Evolutionary conservation across 495 filamentous ascomycete genomes (phyloP), one percentile per base, ranked within the genome.

Genomic region (Trichoderma gamsii): DNA sequence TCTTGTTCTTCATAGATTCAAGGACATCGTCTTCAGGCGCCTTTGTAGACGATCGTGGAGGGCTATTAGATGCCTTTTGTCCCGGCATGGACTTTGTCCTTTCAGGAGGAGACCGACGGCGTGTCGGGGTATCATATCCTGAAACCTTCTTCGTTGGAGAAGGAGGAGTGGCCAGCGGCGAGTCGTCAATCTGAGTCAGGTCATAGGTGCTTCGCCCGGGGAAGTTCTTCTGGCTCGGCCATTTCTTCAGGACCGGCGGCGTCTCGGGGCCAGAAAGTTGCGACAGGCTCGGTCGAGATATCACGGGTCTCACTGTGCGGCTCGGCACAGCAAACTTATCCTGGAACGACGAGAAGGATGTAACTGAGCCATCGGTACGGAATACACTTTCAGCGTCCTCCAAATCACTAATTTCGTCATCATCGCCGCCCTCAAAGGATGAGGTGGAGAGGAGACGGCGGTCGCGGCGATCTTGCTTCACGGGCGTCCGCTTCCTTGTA

Each of bases 21-120:
- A 90, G 73, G 64, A 89, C 85, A 46, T 83, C 77, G 44, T 85
- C 81, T 9, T 81, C 84, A 29, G 86, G 73, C 46, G 80, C 77
- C 25, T 82, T 78, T 3, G 80, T 79, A n/a, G 81, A 81, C 7
- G 82, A 70, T 13, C 11, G 56, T 32, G 23, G 56, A 12, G 56
- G 56, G 56, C 56, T 61, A 18, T 61, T 11, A 4, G 56, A 4
- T 21, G 25, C 25, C 4, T 61, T 61, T 15, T 61, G 23, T 18
- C 56, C 29, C 11, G 56, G 4, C 9, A 15, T 21, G 11, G 56
- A 23, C 27, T 61, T 61, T 27, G 56, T 18, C 35, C 11, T 25
- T 18, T 61, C 56, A 3, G 56, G 56, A 3, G 56, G 56, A 16
- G 56, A 61, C 56, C 27, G 56, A 32, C 56, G 56, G 16, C 12